Percentiles rank a stretch among this genome's conserved stretches.
These are phyloP conservation scores for Antitrichia curtipendula DNA, from an alignment of 225 moss, liverwort and hornwort species.

Conservation along the genomic window DNA sequence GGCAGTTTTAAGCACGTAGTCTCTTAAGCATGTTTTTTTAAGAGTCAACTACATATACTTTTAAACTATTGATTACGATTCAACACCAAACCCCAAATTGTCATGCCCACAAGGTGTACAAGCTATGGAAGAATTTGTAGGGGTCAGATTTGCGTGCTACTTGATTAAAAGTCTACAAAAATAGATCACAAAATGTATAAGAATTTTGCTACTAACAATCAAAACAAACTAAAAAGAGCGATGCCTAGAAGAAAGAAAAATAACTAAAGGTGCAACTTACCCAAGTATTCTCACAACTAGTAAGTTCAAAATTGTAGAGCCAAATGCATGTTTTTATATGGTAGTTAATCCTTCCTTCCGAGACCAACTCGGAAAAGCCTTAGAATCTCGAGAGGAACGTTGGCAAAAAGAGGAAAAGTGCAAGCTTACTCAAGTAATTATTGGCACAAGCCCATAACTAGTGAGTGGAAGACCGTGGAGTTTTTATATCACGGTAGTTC, in stretches of 20 bases:
- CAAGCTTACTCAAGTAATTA: neutral
- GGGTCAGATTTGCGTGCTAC: rapidly evolving
- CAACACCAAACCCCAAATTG: too few relatives aligned
- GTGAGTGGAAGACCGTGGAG: neutral
- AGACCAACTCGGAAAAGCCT: too few relatives aligned
- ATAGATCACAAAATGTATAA: too few relatives aligned
- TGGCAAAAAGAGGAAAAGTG: neutral
- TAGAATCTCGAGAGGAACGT: neutral
- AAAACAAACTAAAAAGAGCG: neutral
- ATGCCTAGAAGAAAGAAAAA: neutral
- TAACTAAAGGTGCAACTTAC: neutral
- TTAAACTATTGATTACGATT: neutral
- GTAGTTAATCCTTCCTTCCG: neutral
- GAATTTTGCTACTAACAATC: neutral
- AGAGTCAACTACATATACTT: neutral
- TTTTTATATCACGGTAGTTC: neutral
- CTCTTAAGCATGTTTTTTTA: neutral
- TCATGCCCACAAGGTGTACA: neutral
- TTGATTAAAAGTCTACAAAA: neutral
- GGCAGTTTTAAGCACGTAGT: too few relatives aligned
- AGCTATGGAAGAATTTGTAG: neutral
- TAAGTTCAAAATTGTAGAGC: too few relatives aligned
- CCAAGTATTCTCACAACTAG: neutral
- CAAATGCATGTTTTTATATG: neutral
- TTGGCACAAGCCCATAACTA: neutral